These are phyloP conservation scores for Beauveria medogensis DNA, from an alignment of 2,329 filamentous ascomycete genomes.

Conservation along the genomic window DNA sequence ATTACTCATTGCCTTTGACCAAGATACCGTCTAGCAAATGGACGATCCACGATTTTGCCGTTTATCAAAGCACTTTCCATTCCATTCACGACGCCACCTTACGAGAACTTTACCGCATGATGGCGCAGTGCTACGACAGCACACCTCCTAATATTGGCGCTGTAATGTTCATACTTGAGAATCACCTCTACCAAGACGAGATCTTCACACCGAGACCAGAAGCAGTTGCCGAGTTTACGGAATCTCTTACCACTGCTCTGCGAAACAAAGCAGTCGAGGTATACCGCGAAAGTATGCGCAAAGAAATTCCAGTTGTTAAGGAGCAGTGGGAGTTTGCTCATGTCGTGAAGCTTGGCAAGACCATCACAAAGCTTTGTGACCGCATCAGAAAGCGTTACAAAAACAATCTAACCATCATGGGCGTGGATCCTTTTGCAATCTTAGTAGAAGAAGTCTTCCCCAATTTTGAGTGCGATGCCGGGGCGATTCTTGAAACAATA, in stretches of 20 bases:
- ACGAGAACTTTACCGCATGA: conserved; percentile 77
- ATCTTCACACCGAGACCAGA: conserved; percentile 64
- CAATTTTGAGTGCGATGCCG: conserved; percentile 80
- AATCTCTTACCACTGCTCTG: conserved; percentile 64
- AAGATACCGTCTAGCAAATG: conserved; percentile 54
- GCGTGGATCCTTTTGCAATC: conserved; percentile 56
- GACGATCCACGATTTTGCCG: conserved; percentile 59
- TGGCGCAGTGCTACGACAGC: conserved; percentile 82
- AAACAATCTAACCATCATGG: conserved; percentile 81
- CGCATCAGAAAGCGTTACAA: conserved; percentile 88
- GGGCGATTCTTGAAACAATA: conserved; percentile 76
- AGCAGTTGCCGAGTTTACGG: conserved; percentile 63
- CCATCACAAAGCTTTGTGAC: conserved; percentile 75
- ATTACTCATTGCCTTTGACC: conserved; percentile 41
- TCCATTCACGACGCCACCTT: conserved; percentile 74
- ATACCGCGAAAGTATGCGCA: conserved; percentile 71
- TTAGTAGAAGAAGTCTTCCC: conserved; percentile 80
- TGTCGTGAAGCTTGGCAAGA: conserved; percentile 80
- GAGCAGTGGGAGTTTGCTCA: conserved; percentile 87
- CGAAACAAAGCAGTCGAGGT: conserved; percentile 66
- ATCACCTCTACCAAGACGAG: conserved; percentile 72
- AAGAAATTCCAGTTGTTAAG: conserved; percentile 69
- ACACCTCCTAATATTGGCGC: conserved; percentile 76
- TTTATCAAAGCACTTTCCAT: conserved; percentile 68
- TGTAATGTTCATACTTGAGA: conserved; percentile 71